phyloP scores from a whole-genome alignment of 2,329 filamentous ascomycete species.

The Alternaria infectoria region DNA sequence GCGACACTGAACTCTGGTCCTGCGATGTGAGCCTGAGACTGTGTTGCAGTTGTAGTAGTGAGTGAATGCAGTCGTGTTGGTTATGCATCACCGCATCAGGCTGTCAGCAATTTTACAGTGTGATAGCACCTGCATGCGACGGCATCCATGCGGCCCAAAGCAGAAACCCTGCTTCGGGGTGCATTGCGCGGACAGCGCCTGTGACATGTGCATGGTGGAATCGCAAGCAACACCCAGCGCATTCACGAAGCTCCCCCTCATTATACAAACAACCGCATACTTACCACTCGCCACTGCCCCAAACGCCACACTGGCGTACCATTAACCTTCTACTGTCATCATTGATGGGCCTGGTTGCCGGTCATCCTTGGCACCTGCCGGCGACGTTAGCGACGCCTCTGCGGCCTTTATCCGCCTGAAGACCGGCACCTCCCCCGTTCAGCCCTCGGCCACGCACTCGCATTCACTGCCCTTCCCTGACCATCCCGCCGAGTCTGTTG shows the following conservation, averaged over 20 bases:
- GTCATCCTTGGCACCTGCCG: conserved; percentile 9
- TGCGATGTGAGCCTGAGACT: not conserved
- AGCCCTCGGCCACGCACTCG: not conserved
- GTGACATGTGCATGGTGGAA: not conserved
- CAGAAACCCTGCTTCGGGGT: not conserved
- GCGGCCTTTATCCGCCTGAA: conserved; percentile 13
- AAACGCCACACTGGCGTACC: not conserved
- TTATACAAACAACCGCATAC: not conserved
- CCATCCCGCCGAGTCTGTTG: not conserved
- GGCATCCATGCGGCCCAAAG: conserved; percentile 2
- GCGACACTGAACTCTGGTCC: not conserved
- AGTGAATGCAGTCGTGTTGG: not conserved
- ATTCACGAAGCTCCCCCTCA: not conserved
- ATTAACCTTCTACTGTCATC: not conserved
- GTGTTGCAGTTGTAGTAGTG: not conserved
- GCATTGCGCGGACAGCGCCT: conserved; percentile 4
- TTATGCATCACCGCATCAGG: conserved; percentile 10
- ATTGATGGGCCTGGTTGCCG: not conserved
- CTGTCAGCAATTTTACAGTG: not conserved
- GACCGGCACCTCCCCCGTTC: not conserved
- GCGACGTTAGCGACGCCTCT: conserved; percentile 7
- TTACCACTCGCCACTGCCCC: not conserved
- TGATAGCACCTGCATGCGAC: conserved; percentile 8
- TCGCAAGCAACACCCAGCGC: not conserved
- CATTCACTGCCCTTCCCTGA: conserved; percentile 1